These are phyloP conservation scores for Magnaporthiopsis poae DNA, from an alignment of 2,329 filamentous ascomycete genomes.

Conservation along the genomic window DNA sequence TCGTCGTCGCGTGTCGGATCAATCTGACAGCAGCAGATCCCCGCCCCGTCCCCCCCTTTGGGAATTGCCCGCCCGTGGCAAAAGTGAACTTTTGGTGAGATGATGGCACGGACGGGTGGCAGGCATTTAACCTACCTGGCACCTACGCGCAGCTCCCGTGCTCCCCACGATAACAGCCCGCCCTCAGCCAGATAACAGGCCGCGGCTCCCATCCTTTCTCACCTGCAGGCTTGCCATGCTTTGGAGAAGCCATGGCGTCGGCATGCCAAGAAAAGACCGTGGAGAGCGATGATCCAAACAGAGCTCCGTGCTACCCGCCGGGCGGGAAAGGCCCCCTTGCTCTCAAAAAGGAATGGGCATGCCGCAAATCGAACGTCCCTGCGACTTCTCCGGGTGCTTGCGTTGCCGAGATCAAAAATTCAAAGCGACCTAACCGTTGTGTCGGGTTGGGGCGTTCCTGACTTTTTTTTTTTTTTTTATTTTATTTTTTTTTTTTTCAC, in stretches of 20 bases:
- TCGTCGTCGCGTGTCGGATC: background rate
- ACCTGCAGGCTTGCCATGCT: background rate
- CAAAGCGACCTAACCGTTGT: no score
- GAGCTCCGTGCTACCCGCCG: background rate
- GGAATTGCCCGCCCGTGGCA: no score
- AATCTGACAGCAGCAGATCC: background rate
- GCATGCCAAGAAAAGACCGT: background rate
- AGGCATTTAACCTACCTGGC: no score
- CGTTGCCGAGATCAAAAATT: background rate
- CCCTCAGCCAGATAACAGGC: background rate
- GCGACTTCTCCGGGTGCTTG: background rate
- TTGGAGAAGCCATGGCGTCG: background rate
- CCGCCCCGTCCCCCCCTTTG: no score
- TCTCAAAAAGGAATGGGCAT: background rate
- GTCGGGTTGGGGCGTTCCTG: background rate
- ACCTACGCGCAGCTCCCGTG: no score
- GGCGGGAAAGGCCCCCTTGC: background rate
- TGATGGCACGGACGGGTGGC: no score
- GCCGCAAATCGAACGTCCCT: background rate
- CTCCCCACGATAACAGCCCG: background rate
- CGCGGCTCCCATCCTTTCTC: background rate
- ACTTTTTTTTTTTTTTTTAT: background rate
- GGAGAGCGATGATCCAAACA: no score
- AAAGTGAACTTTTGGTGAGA: no score
- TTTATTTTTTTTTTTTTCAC: background rate